Base-by-base conservation (phyloP, 2,329 filamentous ascomycete genomes). In the Fonsecaea pugnacius region DNA sequence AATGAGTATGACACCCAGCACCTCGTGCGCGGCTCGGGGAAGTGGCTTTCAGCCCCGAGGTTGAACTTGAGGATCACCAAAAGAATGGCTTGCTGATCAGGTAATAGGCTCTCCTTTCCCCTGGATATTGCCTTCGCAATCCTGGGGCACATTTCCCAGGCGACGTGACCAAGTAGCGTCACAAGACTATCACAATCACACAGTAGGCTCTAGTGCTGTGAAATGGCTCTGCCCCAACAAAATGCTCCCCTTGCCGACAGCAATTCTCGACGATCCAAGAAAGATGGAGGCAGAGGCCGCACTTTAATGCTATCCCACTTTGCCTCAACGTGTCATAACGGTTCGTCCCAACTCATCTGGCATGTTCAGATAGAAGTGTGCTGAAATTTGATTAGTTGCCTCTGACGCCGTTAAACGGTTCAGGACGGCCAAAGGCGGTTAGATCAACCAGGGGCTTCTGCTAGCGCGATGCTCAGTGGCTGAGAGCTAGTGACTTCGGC, bases 81-180 rank as follows among this genome's bases (percentile, higher is more conserved):
- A 48, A 21, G 43, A 48, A 48, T 24, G 43, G 43, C 43, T 48
- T 48, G 43, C 18, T 48, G 43, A 48, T 48, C 43, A 48, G 18
- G 10, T 21, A 48, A 48, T 48, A 48, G 43, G 9, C n/a, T 18
- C n/a, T 21, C 21, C 21, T 24, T 48, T 10, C 21, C 24, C 43
- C 43, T 16, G 12, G 18, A n/a, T 14, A 43, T 43, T 16, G 5
- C 1, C 21, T 48, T 27, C 8, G 10, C 43, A 27, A 27, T 24
- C 18, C 18, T 27, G 21, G 43, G 5, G 18, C 43, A 4, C 18
- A 24, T 48, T 48, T 48, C 24, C 38, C 38, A 24, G 10, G 18
- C 24, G 21, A 3, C 24, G 43, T 48, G 43, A 48, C 24, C 24
- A 48, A 24, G 18, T 27, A 48, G 21, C 43, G 27, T 48, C 43